Percentiles rank a stretch among this genome's conserved stretches.
Evolutionary conservation across 2,329 filamentous ascomycete species (phyloP).

Genomic region (Fusarium sp.): DNA sequence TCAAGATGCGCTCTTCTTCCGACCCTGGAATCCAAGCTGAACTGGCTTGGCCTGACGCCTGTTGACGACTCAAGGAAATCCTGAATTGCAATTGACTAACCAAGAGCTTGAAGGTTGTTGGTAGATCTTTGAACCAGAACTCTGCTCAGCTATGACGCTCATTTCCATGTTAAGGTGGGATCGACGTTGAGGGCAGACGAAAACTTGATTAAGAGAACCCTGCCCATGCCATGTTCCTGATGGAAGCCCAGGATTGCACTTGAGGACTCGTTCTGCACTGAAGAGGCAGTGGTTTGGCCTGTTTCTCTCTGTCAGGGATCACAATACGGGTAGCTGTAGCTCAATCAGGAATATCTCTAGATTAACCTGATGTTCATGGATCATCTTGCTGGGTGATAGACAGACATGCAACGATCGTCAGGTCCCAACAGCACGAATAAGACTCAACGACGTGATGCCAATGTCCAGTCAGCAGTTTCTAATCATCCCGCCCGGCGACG

Average conservation of each 20-base stretch:
- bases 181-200: slow-evolving; percentile 34
- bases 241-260: slow-evolving; percentile 10
- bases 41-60: background rate
- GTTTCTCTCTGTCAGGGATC: background rate
- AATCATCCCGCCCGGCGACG: slow-evolving; percentile 19
- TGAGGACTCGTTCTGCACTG: background rate
- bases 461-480: slow-evolving; percentile 24
- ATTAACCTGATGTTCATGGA: slow-evolving; percentile 3
- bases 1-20: slow-evolving; percentile 7
- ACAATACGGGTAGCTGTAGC: background rate
- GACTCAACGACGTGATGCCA: slow-evolving; percentile 1
- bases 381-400: slow-evolving; percentile 22
- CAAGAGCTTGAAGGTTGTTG: slow-evolving; percentile 20
- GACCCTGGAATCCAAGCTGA: slow-evolving; percentile 4
- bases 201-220: slow-evolving; percentile 43
- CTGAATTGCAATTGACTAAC: slow-evolving; percentile 10
- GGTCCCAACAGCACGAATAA: slow-evolving; percentile 23
- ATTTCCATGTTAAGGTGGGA: slow-evolving; percentile 27
- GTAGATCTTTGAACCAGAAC: slow-evolving; percentile 17
- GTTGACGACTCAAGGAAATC: slow-evolving; percentile 3
- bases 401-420: slow-evolving; percentile 22
- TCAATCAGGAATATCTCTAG: background rate
- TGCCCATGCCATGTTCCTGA: slow-evolving; percentile 30
- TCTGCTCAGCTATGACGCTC: slow-evolving; percentile 34
- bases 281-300: background rate